Conservation (phyloP, 345 rosid genomes). For the Eucalyptus marginata region DNA sequence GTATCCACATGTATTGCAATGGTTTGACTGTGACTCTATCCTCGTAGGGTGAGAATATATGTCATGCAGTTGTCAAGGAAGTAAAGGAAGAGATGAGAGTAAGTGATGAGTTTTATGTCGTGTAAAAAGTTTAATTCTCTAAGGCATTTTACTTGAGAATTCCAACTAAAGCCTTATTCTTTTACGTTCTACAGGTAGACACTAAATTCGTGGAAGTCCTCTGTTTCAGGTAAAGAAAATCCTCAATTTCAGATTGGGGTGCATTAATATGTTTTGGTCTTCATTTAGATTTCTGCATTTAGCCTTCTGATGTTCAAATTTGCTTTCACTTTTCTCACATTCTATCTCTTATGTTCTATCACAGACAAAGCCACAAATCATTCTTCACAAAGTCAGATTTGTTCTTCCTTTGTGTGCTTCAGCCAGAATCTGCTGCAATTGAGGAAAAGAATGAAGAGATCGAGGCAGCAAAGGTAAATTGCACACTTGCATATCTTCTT, state of each 20-base stretch:
- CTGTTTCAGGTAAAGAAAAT: conserved; percentile 16
- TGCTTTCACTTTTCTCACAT: background rate
- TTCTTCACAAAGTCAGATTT: conserved; percentile 28
- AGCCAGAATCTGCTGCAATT: conserved; percentile 9
- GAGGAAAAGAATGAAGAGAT: conserved; percentile 17
- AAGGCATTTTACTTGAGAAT: background rate
- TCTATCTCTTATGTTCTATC: background rate
- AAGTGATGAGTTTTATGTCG: background rate
- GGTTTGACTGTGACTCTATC: background rate
- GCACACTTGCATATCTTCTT: background rate
- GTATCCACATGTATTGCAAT: background rate
- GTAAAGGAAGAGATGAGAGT: conserved; percentile 89
- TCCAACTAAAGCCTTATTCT: background rate
- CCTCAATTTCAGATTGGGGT: background rate
- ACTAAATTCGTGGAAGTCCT: conserved; percentile 21
- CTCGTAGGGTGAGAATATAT: conserved; percentile 65
- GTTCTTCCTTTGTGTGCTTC: conserved; percentile 21
- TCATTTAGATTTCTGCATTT: background rate
- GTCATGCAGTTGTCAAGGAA: conserved; percentile 46
- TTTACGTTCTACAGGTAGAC: conserved; percentile 11
- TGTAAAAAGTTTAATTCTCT: too few species aligned
- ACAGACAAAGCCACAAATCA: conserved; percentile 24
- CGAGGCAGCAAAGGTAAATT: conserved; percentile 16
- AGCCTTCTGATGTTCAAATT: background rate
- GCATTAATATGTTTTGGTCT: too few species aligned